Base-by-base conservation (phyloP, 2,329 filamentous ascomycete genomes). In the Aphanocladium album region DNA sequence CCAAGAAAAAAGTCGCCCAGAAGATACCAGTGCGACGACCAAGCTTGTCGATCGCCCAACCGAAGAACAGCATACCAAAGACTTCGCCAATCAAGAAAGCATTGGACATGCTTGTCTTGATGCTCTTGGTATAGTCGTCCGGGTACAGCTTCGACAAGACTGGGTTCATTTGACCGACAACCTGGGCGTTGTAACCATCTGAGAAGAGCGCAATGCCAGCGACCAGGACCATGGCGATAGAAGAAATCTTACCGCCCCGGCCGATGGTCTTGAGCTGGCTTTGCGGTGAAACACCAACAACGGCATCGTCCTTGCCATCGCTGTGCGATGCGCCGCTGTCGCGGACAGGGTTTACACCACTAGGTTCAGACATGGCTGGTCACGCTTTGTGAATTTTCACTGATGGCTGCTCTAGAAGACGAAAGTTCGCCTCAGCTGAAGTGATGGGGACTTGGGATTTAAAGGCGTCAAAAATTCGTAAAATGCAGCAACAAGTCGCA, bases 21-120 rank as follows among this genome's bases (percentile, higher is more conserved):
- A 80, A 66, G 46, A 80, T 79, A 25, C 76, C 79, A 14, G 70
- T 71, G 52, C 77, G 78, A 5, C 78, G 75, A 9, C 79, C 78
- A 9, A 80, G 67, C 39, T 74, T 74, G 66, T 81, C 79, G 62
- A 76, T 78, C 27, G 73, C 76, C 46, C 79, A 66, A 5, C 75
- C 76, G 19, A 77, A 71, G 21, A 72, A 67, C 2, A 78, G 60
- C 68, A 76, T 74, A 33, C 76, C 76, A 52, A 78, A 71, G 2
- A 79, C 72, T 46, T 76, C 73, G 25, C 76, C 76, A 19, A 78
- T 70, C 0, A 77, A 66, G 5, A 77, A 68, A 3, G 75, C 69
- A 60, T 76, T 77, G 14, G 73, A 76, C 7, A 77, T 68, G 47
- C 71, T 70, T 0, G 75, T 76, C 63, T 73, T 76, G 49, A 76